Evolutionary conservation across 192 early-diverging fungal species (phyloP).

Genomic region (Rhizophagus sp.): DNA sequence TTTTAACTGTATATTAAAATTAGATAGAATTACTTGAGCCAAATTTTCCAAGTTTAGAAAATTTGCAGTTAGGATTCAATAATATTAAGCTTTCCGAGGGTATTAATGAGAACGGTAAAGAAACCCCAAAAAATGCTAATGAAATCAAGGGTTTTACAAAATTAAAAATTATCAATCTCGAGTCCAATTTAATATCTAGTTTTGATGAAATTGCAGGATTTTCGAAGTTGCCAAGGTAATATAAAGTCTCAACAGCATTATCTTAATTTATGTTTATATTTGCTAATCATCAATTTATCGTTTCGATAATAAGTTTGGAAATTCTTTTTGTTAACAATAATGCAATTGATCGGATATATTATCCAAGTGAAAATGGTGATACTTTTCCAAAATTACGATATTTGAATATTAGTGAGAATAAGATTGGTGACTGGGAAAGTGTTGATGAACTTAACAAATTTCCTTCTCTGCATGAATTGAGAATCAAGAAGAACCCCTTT

Average conservation of each 20-base stretch:
- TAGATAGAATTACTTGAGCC: conserved; percentile 45
- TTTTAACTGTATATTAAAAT: background rate
- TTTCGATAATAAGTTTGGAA: conserved; percentile 35
- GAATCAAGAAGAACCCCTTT: conserved; percentile 50
- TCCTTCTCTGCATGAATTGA: conserved; percentile 37
- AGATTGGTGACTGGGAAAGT: conserved; percentile 44
- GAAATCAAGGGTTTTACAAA: conserved; percentile 42
- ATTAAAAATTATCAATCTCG: conserved; percentile 52
- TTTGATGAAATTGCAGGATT: conserved; percentile 50
- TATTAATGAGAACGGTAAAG: background rate
- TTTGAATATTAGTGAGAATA: conserved; percentile 50
- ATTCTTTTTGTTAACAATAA: conserved; percentile 41
- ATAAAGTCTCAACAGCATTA: background rate
- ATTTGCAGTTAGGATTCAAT: conserved; percentile 57
- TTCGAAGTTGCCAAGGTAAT: conserved; percentile 45
- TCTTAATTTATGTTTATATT: background rate
- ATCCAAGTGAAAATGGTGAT: background rate
- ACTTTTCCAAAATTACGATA: conserved; percentile 37
- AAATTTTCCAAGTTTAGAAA: conserved; percentile 44
- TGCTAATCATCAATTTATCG: background rate
- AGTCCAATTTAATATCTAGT: conserved; percentile 44
- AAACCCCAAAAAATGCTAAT: background rate
- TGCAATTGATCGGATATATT: conserved; percentile 26
- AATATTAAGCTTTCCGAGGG: conserved; percentile 33
- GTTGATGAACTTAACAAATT: conserved; percentile 47